Conservation (phyloP, 2,329 filamentous ascomycete species). For the Pseudogymnoascus sp. region DNA sequence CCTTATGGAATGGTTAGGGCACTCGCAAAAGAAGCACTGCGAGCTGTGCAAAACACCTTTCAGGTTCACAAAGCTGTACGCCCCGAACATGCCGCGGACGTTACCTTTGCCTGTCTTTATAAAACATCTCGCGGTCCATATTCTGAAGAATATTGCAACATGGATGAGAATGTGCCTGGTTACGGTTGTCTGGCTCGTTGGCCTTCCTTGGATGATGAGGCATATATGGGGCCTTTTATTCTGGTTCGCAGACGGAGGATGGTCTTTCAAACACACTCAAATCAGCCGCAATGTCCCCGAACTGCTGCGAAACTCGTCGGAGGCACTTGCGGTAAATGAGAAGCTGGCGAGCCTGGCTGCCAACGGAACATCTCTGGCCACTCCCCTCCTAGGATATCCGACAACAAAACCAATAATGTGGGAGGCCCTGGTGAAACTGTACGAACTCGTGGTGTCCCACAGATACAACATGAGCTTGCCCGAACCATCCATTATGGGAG, state of each 20-base stretch:
- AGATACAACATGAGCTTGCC: slow-evolving; percentile 1
- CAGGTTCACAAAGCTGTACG: slow-evolving; percentile 95
- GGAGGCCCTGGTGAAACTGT: neutral
- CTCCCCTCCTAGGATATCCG: slow-evolving; percentile 23
- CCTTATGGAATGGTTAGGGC: slow-evolving; percentile 96
- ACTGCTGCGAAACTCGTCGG: slow-evolving; percentile 15
- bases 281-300: slow-evolving; percentile 1
- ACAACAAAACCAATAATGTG: slow-evolving; percentile 32
- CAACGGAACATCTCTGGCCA: slow-evolving; percentile 26
- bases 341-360: slow-evolving; percentile 20
- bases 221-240: slow-evolving; percentile 90
- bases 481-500: neutral
- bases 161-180: slow-evolving; percentile 77
- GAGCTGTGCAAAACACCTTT: slow-evolving; percentile 98
- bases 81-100: slow-evolving; percentile 81
- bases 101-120: slow-evolving; percentile 76
- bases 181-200: slow-evolving; percentile 76
- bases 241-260: slow-evolving; percentile 48
- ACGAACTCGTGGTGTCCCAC: neutral
- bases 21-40: slow-evolving; percentile 99
- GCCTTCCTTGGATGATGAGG: slow-evolving; percentile 84
- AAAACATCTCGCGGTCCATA: slow-evolving; percentile 67
- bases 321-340: slow-evolving; percentile 21
- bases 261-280: slow-evolving; percentile 20
- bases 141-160: slow-evolving; percentile 61